Conservation (phyloP, 2,329 filamentous ascomycete genomes). For the Lasiodiplodia hormozganensis region DNA sequence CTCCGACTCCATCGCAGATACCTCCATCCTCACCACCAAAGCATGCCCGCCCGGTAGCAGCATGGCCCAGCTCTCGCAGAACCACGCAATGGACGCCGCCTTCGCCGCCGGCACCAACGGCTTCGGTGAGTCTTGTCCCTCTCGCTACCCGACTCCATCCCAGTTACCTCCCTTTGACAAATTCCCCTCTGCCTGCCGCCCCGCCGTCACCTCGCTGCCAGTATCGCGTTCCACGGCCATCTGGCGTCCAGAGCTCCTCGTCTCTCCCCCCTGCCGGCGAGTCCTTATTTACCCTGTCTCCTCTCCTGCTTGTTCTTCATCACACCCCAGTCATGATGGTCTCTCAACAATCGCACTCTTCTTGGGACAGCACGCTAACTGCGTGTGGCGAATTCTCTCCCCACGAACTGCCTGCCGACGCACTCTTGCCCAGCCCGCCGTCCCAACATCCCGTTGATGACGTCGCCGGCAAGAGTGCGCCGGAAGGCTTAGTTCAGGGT, state of each 20-base stretch:
- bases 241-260: not conserved
- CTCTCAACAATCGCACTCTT: conserved; percentile 5
- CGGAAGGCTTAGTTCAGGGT: not conserved
- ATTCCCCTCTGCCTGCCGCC: not conserved
- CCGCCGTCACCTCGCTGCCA: not conserved
- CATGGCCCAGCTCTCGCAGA: conserved; percentile 26
- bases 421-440: not conserved
- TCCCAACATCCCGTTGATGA: not conserved
- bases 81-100: conserved; percentile 19
- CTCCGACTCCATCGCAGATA: conserved; percentile 7
- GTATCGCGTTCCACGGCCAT: not conserved
- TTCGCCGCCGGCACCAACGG: conserved; percentile 17
- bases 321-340: conserved; percentile 5
- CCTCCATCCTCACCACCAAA: not conserved
- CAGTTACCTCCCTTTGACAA: conserved; percentile 16
- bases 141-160: not conserved
- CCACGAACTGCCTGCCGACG: conserved; percentile 9
- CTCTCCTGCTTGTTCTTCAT: not conserved
- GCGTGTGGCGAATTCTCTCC: conserved; percentile 21
- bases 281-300: not conserved
- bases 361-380: conserved; percentile 21
- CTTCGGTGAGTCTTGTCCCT: conserved; percentile 19
- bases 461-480: not conserved
- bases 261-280: not conserved
- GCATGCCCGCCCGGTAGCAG: not conserved